Conservation (phyloP, 768 basidiomycete genomes). For the Xerocomus brunneocitrinus region DNA sequence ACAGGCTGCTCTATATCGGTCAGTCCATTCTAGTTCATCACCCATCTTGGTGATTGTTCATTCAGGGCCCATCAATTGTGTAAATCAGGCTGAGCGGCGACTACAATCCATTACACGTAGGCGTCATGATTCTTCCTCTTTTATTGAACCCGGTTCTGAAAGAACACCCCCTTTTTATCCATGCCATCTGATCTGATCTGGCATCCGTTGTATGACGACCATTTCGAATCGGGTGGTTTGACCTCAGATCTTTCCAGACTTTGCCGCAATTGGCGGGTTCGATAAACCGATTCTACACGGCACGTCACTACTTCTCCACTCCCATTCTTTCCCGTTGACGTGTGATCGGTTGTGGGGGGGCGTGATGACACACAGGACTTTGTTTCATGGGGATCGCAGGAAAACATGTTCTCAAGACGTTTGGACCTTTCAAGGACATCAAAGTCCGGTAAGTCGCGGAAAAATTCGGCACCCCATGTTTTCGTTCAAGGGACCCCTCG, state of each 20-base stretch:
- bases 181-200: not conserved
- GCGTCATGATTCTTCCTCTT: conserved; percentile 14
- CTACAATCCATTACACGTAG: conserved; percentile 82
- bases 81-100: conserved; percentile 77
- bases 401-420: conserved; percentile 87
- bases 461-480: not conserved
- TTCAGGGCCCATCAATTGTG: not conserved
- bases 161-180: not conserved
- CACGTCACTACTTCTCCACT: conserved; percentile 8
- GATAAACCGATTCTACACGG: conserved; percentile 84
- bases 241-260: conserved; percentile 80
- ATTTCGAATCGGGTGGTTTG: conserved; percentile 1
- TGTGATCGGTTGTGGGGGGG: not conserved
- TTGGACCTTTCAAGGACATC: conserved; percentile 84
- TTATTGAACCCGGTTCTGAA: conserved; percentile 5
- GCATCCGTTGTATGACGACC: not conserved
- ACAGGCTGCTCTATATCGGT: conserved; percentile 94
- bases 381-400: conserved; percentile 91
- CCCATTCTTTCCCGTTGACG: not conserved
- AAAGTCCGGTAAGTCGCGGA: conserved; percentile 72
- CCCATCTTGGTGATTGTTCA: not conserved
- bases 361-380: conserved; percentile 44
- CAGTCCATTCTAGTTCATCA: conserved; percentile 12
- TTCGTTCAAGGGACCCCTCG: not conserved
- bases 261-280: conserved; percentile 93